A percentile compares a stretch with the other conserved stretches of the same genome.
phyloP scores from a whole-genome alignment of 805 yeast genomes.

The Metschnikowia picachoensis region DNA sequence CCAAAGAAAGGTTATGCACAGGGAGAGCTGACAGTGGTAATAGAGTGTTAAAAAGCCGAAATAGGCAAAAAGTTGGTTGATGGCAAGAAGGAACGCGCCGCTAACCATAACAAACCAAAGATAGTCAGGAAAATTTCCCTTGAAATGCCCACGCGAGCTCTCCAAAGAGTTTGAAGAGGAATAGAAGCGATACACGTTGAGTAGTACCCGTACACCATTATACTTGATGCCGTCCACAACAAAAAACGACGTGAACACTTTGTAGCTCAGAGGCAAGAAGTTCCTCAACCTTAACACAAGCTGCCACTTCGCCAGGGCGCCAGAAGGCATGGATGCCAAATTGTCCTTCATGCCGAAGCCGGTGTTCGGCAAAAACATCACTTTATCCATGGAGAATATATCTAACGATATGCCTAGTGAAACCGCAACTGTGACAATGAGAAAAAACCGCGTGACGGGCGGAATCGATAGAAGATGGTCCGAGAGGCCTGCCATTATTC shows the following conservation, averaged over 20 bases:
- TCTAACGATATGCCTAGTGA: constrained; percentile 32
- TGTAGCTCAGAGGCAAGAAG: constrained; percentile 36
- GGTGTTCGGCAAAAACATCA: constrained; percentile 10
- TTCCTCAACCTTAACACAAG: not conserved
- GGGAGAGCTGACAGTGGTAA: constrained; percentile 42
- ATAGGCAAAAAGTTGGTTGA: constrained; percentile 21
- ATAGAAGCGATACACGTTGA: constrained; percentile 56
- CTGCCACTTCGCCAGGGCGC: not conserved
- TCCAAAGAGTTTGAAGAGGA: constrained; percentile 56
- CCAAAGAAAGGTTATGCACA: constrained; percentile 61
- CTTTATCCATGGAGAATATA: constrained; percentile 13
- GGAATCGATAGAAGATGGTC: constrained; percentile 39
- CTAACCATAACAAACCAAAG: constrained; percentile 49
- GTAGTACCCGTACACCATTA: constrained; percentile 26
- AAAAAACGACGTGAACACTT: constrained; percentile 49
- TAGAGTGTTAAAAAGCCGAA: constrained; percentile 10
- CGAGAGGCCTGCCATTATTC: constrained; percentile 13
- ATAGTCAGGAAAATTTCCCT: constrained; percentile 50
- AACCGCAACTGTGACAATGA: constrained; percentile 44
- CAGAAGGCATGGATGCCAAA: not conserved
- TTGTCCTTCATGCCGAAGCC: not conserved
- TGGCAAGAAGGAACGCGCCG: constrained; percentile 43
- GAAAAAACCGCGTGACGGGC: constrained; percentile 57
- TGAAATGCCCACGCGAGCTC: constrained; percentile 41
- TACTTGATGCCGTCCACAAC: constrained; percentile 35